phyloP scores from a whole-genome alignment of 2,329 filamentous ascomycete genomes.

The Trichoderma hamatum region DNA sequence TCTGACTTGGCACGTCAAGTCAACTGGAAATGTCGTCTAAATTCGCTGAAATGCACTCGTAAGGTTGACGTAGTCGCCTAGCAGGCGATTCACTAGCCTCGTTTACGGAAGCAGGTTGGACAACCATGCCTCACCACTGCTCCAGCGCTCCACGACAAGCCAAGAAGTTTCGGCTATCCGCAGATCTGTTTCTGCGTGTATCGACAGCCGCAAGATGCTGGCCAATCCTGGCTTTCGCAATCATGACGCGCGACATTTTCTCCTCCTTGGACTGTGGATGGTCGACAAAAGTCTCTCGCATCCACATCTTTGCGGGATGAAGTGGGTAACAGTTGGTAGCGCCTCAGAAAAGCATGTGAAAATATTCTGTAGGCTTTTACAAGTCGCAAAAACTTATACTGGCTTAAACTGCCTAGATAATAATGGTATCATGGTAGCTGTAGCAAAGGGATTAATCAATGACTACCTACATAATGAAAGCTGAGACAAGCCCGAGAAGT shows the following conservation, averaged over 20 bases:
- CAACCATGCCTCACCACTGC: background rate
- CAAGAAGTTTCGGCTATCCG: background rate
- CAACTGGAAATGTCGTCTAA: background rate
- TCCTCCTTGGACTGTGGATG: conserved; percentile 1
- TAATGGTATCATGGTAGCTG: background rate
- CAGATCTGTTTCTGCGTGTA: conserved; percentile 10
- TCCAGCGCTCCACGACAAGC: too few species aligned
- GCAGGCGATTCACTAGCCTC: conserved; percentile 1
- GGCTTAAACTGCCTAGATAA: background rate
- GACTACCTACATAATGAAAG: background rate
- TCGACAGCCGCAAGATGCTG: background rate
- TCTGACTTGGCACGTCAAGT: background rate
- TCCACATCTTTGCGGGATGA: conserved; percentile 6
- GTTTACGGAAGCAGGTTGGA: background rate
- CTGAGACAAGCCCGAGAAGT: background rate
- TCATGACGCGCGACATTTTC: conserved; percentile 22
- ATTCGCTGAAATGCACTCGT: background rate
- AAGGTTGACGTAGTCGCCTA: conserved; percentile 15
- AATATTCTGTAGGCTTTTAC: background rate
- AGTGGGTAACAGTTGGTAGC: conserved; percentile 9
- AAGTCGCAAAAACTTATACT: background rate
- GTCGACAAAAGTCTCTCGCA: conserved; percentile 12
- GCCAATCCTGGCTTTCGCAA: conserved; percentile 11
- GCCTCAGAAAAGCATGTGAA: conserved; percentile 21
- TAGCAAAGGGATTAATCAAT: background rate